phyloP scores from a whole-genome alignment of 345 rosid species.

The Cardamine resedifolia region DNA sequence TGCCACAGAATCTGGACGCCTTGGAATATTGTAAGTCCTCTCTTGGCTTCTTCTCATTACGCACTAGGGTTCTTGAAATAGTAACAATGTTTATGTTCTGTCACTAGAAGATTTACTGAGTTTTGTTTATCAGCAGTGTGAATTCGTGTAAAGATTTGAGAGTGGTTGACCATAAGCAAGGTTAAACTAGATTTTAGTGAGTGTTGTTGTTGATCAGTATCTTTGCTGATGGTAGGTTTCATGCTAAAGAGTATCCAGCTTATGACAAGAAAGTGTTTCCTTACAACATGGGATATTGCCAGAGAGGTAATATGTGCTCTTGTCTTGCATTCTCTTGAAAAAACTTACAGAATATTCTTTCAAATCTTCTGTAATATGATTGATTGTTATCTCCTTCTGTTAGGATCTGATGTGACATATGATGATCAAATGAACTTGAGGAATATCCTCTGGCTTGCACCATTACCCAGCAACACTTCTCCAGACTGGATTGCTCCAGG shows the following conservation, averaged over 20 bases:
- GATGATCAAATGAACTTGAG: slow-evolving; percentile 82
- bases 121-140: background rate
- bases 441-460: slow-evolving; percentile 94
- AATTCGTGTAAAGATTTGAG: background rate
- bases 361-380: background rate
- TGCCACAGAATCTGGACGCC: slow-evolving; percentile 60
- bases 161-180: too few relatives aligned
- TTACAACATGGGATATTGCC: slow-evolving; percentile 83
- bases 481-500: slow-evolving; percentile 77
- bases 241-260: slow-evolving; percentile 90
- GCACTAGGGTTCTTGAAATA: background rate
- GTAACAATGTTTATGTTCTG: background rate
- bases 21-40: slow-evolving; percentile 90
- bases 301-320: slow-evolving; percentile 51
- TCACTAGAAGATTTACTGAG: background rate
- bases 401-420: slow-evolving; percentile 66
- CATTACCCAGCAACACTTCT: slow-evolving; percentile 60
- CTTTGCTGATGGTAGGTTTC: slow-evolving; percentile 58
- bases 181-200: background rate
- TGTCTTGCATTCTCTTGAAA: background rate
- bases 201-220: slow-evolving; percentile 17
- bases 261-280: slow-evolving; percentile 69
- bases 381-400: slow-evolving; percentile 11
- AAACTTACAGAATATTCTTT: background rate
- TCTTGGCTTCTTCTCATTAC: background rate